Evolutionary conservation across 306 rosid species (phyloP).

Genomic region (Vicia sativa): DNA sequence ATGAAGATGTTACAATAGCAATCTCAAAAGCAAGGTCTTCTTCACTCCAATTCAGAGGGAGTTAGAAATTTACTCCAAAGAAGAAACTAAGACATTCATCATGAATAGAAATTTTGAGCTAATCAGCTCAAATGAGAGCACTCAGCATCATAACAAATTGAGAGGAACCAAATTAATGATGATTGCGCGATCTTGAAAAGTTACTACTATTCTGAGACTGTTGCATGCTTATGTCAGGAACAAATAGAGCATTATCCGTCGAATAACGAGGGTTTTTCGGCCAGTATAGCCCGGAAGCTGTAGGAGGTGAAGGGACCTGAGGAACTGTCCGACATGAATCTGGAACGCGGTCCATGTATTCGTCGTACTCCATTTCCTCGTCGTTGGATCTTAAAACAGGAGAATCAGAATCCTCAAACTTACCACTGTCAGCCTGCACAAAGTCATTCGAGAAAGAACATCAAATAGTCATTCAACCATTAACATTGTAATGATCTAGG

Average conservation of each 20-base stretch:
- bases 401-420: slow-evolving; percentile 70
- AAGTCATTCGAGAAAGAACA: slow-evolving; percentile 30
- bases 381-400: slow-evolving; percentile 57
- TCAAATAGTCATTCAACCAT: background rate
- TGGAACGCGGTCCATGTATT: slow-evolving; percentile 59
- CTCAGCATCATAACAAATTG: slow-evolving; percentile 39
- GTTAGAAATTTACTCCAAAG: slow-evolving; percentile 32
- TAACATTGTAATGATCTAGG: background rate
- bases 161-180: slow-evolving; percentile 37
- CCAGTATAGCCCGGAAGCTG: slow-evolving; percentile 86
- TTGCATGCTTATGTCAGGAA: slow-evolving; percentile 64
- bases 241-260: slow-evolving; percentile 50
- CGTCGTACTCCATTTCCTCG: slow-evolving; percentile 60
- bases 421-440: slow-evolving; percentile 74
- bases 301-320: slow-evolving; percentile 85
- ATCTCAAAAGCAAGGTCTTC: slow-evolving; percentile 19
- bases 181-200: slow-evolving; percentile 50
- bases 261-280: slow-evolving; percentile 55
- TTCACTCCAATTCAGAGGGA: slow-evolving; percentile 26
- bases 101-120: slow-evolving; percentile 22
- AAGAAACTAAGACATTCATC: slow-evolving; percentile 36
- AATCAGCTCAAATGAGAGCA: slow-evolving; percentile 25
- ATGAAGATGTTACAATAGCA: slow-evolving; percentile 18
- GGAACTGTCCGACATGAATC: slow-evolving; percentile 84
- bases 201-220: slow-evolving; percentile 40